Evolutionary conservation across 2,329 filamentous ascomycete genomes (phyloP).

Genomic region (Thelonectria blattea): DNA sequence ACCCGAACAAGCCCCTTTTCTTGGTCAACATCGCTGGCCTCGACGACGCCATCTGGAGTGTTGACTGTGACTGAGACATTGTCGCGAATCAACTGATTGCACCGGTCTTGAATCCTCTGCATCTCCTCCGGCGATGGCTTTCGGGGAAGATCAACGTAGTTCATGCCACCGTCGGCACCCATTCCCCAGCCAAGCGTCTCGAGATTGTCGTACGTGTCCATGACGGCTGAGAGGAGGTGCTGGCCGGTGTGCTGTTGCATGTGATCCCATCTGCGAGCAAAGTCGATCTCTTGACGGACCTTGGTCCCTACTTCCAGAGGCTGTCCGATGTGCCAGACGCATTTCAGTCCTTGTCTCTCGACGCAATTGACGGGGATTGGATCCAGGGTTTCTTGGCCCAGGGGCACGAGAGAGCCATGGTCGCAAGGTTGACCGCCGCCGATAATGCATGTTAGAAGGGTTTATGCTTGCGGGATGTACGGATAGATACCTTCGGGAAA

Average conservation of each 20-base stretch:
- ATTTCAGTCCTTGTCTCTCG: conserved; percentile 38
- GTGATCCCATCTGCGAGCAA: conserved; percentile 41
- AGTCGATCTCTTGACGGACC: conserved; percentile 39
- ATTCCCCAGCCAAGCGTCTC: conserved; percentile 42
- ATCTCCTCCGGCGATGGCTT: conserved; percentile 37
- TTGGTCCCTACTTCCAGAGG: conserved; percentile 26
- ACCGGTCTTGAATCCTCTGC: conserved; percentile 34
- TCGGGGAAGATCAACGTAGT: conserved; percentile 41
- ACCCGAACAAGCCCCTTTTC: conserved; percentile 41
- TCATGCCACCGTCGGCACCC: conserved; percentile 36
- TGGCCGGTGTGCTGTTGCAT: conserved; percentile 45
- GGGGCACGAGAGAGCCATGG: conserved; percentile 32
- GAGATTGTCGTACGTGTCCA: conserved; percentile 35
- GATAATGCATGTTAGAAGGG: conserved; percentile 8
- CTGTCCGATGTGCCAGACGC: conserved; percentile 31
- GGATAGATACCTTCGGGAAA: conserved; percentile 38
- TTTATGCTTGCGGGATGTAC: too few relatives aligned
- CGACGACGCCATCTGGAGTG: conserved; percentile 32
- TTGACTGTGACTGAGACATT: conserved; percentile 35
- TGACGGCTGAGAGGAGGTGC: conserved; percentile 41
- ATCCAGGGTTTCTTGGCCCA: conserved; percentile 14
- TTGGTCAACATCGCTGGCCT: conserved; percentile 37
- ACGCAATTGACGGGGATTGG: conserved; percentile 34
- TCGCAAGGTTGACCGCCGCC: conserved; percentile 43
- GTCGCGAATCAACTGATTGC: conserved; percentile 35